Base-by-base conservation (phyloP, 106 monocot species). In the Chionographis japonica region DNA sequence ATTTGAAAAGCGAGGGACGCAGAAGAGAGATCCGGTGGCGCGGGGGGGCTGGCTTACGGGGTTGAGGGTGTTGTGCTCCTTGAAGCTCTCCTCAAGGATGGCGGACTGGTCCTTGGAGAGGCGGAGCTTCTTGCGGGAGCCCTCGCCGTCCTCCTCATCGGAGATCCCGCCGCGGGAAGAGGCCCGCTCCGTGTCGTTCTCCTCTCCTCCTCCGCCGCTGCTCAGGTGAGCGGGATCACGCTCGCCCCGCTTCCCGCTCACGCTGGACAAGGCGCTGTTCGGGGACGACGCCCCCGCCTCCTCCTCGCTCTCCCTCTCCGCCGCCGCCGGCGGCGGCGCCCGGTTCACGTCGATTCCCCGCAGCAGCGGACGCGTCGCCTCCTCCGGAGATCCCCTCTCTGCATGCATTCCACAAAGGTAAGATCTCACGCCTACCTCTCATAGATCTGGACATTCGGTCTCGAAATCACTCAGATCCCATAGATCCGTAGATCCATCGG, bases 41-140 rank as follows among this genome's bases (percentile, higher is more conserved):
- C n/a, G 27, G 27, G 27, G 27, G 27, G 27, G 27, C 27, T 0
- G 41, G 6, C 83, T 74, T 70, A 92, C 92, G 14, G 88, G 88
- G 52, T 86, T 93, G 67, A 93, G 88, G 2, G 92, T 93, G 83
- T 81, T 85, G 71, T 89, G 85, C 60, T 77, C 85, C 57, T 84
- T 85, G 81, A 93, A 93, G 78, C 85, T 88, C 56, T 93, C 89
- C 46, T 93, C 92, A 6, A 93, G 75, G 3, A 88, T 56, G 36
- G 81, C 80, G 4, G 92, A 80, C 70, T 93, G 92, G 40, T 83
- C 75, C 58, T 86, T 93, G 17, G 92, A 89, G 2, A 93, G 75
- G 37, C 92, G 78, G 12, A 93, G 86, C 65, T 93, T 93, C 83
- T 93, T 93, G 60, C 83, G 72, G 12, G 82, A 83, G 3, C 78